A percentile compares a stretch with the other conserved stretches of the same genome.
Conservation (phyloP, 345 rosid genomes). For the thale cress (Arabidopsis thaliana) region TAIR10.1 NC_003070.9:3864001-3864500, state of each 20-base stretch:
- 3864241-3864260: constrained; percentile 25
- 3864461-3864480: constrained; percentile 45
- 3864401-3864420: constrained; percentile 69
- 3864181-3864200: constrained; percentile 28
- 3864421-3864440: constrained; percentile 57
- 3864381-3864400: constrained; percentile 52
- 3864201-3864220: constrained; percentile 14
- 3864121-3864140: not conserved
- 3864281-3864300: constrained; percentile 24
- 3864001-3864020: not conserved
- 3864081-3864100: not conserved
- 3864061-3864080: not conserved
- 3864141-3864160: not conserved
- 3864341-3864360: not conserved
- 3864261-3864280: constrained; percentile 30
- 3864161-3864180: not conserved
- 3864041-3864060: not conserved
- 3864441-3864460: constrained; percentile 52
- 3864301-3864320: constrained; percentile 16
- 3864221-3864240: constrained; percentile 25
- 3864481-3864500: constrained; percentile 55
- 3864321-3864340: constrained; percentile 37
- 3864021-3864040: not conserved
- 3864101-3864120: not conserved
- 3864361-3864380: constrained; percentile 62